Evolutionary conservation across 2,329 filamentous ascomycete species (phyloP).

Genomic region (Apiospora phragmitis): DNA sequence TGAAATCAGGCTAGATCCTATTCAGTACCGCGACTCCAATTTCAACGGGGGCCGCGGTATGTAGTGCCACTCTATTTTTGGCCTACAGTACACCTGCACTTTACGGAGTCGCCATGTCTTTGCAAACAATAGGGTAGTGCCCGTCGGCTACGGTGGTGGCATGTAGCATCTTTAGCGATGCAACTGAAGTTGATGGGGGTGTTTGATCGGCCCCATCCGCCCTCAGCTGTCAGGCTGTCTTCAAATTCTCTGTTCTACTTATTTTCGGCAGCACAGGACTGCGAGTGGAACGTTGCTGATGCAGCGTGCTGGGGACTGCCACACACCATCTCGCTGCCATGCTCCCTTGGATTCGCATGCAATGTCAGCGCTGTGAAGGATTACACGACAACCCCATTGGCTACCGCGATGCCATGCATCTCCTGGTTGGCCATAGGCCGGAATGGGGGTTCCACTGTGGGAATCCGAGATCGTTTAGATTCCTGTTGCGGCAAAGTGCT

Average conservation of each 20-base stretch:
- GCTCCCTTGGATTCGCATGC: background rate
- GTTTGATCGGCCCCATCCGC: background rate
- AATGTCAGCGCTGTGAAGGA: background rate
- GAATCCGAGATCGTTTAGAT: background rate
- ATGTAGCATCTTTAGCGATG: background rate
- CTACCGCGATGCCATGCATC: background rate
- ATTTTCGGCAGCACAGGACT: background rate
- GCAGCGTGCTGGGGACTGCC: background rate
- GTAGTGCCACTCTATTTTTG: background rate
- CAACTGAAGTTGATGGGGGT: background rate
- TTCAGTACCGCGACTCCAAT: background rate
- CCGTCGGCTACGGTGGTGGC: background rate
- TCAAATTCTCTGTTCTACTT: background rate
- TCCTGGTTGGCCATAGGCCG: background rate
- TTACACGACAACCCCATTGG: background rate
- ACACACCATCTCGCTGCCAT: background rate
- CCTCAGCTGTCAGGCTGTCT: background rate
- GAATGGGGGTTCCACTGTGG: background rate
- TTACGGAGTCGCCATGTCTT: background rate
- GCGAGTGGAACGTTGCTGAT: background rate
- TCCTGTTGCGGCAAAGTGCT: background rate
- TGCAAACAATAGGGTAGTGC: background rate
- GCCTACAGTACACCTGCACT: background rate
- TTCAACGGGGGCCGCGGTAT: background rate
- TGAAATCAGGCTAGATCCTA: background rate